phyloP scores from a whole-genome alignment of 495 filamentous ascomycete species.

The Aspergillus wentii region DNA sequence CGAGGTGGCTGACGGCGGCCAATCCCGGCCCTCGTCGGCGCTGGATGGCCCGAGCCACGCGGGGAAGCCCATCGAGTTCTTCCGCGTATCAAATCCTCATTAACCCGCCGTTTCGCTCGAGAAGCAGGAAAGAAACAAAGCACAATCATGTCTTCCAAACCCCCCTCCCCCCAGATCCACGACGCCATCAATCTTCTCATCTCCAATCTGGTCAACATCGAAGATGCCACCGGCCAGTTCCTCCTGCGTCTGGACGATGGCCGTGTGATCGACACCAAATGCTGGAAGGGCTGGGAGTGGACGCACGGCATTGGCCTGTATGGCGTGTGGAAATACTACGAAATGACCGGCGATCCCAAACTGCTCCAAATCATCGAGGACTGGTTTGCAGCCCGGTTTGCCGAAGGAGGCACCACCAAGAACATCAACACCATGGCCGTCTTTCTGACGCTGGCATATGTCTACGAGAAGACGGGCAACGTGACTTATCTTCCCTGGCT shows the following conservation, averaged over 20 bases:
- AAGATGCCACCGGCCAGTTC: slow-evolving; percentile 64
- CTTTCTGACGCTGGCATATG: slow-evolving; percentile 64
- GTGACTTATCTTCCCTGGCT: slow-evolving; percentile 61
- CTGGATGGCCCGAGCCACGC: too few species aligned
- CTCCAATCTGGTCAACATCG: slow-evolving; percentile 63
- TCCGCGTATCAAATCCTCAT: slow-evolving; percentile 16
- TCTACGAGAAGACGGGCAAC: slow-evolving; percentile 64
- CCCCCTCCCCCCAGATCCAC: slow-evolving; percentile 40
- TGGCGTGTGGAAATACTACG: slow-evolving; percentile 74
- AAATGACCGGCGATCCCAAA: slow-evolving; percentile 49
- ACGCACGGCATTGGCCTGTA: slow-evolving; percentile 74
- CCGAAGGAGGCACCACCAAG: slow-evolving; percentile 65
- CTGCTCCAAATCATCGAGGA: slow-evolving; percentile 56
- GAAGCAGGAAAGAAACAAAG: too few species aligned
- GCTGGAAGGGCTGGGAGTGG: slow-evolving; percentile 78
- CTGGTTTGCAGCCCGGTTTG: slow-evolving; percentile 63
- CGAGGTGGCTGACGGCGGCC: too few species aligned
- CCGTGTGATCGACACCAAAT: slow-evolving; percentile 73
- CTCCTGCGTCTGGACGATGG: slow-evolving; percentile 61
- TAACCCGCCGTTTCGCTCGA: too few species aligned
- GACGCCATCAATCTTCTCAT: slow-evolving; percentile 56
- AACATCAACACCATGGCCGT: slow-evolving; percentile 79
- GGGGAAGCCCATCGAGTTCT: slow-evolving; percentile 3
- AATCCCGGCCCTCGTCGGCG: too few species aligned
- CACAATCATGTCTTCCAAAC: slow-evolving; percentile 17